Evolutionary conservation across 768 basidiomycete species (phyloP).

Genomic region (Xerocomus spinulosus): DNA sequence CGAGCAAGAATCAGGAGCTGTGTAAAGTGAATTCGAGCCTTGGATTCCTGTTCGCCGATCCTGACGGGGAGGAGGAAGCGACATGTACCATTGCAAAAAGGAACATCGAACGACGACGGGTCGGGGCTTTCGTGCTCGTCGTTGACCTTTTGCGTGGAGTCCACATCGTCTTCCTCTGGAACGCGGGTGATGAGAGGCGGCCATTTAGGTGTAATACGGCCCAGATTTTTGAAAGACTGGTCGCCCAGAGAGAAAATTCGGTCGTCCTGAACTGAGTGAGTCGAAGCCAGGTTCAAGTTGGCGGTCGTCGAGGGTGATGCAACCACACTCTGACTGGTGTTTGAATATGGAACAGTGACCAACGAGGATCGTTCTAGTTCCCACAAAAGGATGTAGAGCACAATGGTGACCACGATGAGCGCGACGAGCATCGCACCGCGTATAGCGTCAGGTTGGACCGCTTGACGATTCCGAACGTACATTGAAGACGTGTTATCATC

Average conservation of each 20-base stretch:
- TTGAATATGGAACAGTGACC: neutral
- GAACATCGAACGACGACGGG: constrained; percentile 13
- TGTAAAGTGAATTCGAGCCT: constrained; percentile 50
- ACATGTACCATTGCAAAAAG: constrained; percentile 30
- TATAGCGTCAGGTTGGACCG: constrained; percentile 2
- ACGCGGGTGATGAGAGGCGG: constrained; percentile 35
- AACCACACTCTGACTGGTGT: neutral
- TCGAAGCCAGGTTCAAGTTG: neutral
- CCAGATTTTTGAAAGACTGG: neutral
- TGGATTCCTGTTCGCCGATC: constrained; percentile 56
- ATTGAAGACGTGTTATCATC: neutral
- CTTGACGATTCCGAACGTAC: constrained; percentile 6
- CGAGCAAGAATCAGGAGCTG: constrained; percentile 49
- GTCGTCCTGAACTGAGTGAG: no score
- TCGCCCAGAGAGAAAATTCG: no score
- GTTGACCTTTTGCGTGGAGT: neutral
- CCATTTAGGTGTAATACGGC: constrained; percentile 14
- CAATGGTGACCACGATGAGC: constrained; percentile 16
- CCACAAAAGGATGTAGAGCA: constrained; percentile 22
- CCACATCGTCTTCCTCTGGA: constrained; percentile 22
- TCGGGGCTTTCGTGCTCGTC: neutral
- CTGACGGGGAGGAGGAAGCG: constrained; percentile 47
- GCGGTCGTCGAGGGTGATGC: neutral
- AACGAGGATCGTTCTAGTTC: constrained; percentile 15
- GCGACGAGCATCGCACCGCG: constrained; percentile 14